phyloP scores from a whole-genome alignment of 2,329 filamentous ascomycete species.

The Dichotomopilus funicola region DNA sequence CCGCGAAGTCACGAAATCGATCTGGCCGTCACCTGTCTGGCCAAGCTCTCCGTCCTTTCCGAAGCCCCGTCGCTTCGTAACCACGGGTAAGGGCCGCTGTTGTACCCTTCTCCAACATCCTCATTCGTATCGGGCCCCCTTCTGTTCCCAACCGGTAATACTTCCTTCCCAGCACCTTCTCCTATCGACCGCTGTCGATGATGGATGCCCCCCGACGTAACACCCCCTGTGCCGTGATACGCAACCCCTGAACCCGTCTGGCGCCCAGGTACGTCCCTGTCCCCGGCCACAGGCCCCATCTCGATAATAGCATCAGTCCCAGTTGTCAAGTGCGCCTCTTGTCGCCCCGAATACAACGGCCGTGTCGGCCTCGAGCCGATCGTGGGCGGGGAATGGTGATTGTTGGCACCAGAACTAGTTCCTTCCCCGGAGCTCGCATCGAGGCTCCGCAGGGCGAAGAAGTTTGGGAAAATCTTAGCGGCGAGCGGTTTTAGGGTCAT shows the following conservation, averaged over 20 bases:
- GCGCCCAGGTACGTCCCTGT: no score
- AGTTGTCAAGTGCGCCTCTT: neutral
- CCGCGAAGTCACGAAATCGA: neutral
- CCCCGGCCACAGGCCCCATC: neutral
- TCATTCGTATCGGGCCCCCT: no score
- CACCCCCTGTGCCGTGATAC: neutral
- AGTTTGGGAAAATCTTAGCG: conserved; percentile 25
- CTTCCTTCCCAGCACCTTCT: neutral
- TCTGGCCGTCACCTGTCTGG: conserved; percentile 1
- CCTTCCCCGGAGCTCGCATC: neutral
- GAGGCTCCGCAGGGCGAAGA: conserved; percentile 2
- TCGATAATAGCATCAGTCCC: neutral
- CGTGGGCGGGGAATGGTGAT: conserved; percentile 11
- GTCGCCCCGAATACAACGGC: neutral
- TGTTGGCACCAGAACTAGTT: neutral
- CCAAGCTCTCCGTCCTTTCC: conserved; percentile 7
- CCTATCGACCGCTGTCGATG: neutral
- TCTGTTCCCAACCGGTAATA: neutral
- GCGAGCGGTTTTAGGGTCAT: conserved; percentile 33
- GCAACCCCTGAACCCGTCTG: no score
- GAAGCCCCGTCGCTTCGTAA: neutral
- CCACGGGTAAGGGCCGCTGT: neutral
- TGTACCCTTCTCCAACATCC: neutral
- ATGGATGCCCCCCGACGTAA: neutral
- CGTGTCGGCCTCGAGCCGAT: conserved; percentile 16